Percentiles rank a stretch among this genome's conserved stretches.
Conservation (phyloP, 257 asterid species). For the Hygrophila difformis region DNA sequence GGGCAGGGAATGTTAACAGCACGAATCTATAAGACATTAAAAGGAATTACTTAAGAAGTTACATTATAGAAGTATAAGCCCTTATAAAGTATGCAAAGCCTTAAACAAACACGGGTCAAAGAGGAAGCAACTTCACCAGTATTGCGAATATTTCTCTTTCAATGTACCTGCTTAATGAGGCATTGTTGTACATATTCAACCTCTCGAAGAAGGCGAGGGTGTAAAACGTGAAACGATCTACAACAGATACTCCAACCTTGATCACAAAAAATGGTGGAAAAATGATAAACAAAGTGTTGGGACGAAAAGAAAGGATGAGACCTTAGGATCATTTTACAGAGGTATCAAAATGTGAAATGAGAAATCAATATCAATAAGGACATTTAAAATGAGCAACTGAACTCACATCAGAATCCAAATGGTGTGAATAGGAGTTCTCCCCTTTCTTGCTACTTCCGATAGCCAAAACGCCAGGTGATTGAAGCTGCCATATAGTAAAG, state of each 20-base stretch:
- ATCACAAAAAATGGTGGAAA: slow-evolving; percentile 19
- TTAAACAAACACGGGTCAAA: not conserved
- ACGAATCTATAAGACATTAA: not conserved
- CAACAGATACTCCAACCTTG: slow-evolving; percentile 97
- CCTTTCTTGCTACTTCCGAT: slow-evolving; percentile 98
- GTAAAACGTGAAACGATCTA: slow-evolving; percentile 86
- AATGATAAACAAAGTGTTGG: not conserved
- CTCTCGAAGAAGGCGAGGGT: slow-evolving; percentile 97
- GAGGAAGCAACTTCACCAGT: not conserved
- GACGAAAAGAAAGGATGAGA: slow-evolving; percentile 5
- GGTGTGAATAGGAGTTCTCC: slow-evolving; percentile 95
- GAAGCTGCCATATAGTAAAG: slow-evolving; percentile 56
- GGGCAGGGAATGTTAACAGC: not conserved
- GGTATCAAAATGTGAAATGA: too few relatives aligned
- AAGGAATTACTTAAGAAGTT: not conserved
- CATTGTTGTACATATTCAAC: slow-evolving; percentile 86
- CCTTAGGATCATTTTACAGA: slow-evolving; percentile 3
- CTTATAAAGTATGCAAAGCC: not conserved
- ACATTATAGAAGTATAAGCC: not conserved
- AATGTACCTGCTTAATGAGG: slow-evolving; percentile 80
- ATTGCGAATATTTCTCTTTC: not conserved
- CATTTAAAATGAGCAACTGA: not conserved
- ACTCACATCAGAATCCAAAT: slow-evolving; percentile 91
- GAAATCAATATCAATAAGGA: slow-evolving; percentile 14
- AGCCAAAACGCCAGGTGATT: slow-evolving; percentile 94